Conservation (phyloP, 2,329 filamentous ascomycete genomes). For the Sarocladium brachiariae region DNA sequence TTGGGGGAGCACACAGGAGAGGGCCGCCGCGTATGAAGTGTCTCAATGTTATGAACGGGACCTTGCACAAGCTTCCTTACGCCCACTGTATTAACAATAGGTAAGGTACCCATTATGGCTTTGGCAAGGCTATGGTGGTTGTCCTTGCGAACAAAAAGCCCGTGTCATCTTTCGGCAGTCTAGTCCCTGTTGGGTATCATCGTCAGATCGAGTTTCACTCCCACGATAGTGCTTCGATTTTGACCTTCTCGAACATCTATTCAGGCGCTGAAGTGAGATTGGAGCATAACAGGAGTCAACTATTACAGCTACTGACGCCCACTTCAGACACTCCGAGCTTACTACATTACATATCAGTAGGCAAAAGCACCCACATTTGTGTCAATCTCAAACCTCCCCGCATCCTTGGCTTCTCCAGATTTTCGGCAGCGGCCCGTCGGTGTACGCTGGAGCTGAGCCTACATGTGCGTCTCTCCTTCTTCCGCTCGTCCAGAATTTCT, state of each 20-base stretch:
- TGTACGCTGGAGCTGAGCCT: conserved; percentile 1
- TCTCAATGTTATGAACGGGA: too few relatives aligned
- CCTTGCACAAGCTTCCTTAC: too few relatives aligned
- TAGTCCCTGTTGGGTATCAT: neutral
- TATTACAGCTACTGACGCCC: conserved; percentile 2
- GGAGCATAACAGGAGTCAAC: neutral
- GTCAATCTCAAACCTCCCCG: conserved; percentile 4
- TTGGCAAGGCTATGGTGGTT: neutral
- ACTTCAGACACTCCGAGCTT: neutral
- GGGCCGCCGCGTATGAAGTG: too few relatives aligned
- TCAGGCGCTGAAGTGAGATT: neutral
- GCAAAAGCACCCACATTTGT: neutral
- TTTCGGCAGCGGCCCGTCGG: conserved; percentile 9
- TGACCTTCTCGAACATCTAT: neutral
- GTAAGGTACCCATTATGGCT: neutral
- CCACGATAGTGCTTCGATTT: neutral
- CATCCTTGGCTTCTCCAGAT: conserved; percentile 6
- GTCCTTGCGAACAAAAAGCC: neutral
- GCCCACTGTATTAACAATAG: too few relatives aligned
- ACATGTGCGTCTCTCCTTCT: neutral
- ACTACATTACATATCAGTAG: neutral
- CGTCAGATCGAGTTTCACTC: conserved; percentile 1
- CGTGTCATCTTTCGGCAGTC: neutral
- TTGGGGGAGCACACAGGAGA: too few relatives aligned
- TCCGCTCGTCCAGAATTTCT: neutral